These are phyloP conservation scores for Singerocomus inundabilis DNA, from an alignment of 1,284 basidiomycete species.

Conservation along the genomic window DNA sequence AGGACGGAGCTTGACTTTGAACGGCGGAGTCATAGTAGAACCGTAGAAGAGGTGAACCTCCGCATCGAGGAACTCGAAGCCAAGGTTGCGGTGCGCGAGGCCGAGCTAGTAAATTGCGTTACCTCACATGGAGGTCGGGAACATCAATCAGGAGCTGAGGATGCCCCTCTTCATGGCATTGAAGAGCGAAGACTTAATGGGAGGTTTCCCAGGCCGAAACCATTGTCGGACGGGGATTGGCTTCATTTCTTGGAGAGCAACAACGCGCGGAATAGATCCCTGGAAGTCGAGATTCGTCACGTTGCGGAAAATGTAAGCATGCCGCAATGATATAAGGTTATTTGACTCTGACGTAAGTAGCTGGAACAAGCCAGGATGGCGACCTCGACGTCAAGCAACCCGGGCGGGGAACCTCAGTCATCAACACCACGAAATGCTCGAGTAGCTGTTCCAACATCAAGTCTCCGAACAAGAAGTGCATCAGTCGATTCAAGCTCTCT, in stretches of 20 bases:
- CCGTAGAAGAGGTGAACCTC: conserved; percentile 40
- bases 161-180: background rate
- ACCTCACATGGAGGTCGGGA: conserved; percentile 4
- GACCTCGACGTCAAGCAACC: background rate
- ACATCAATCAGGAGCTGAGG: background rate
- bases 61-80: conserved; percentile 50
- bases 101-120: conserved; percentile 45
- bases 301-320: conserved; percentile 40
- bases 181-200: background rate
- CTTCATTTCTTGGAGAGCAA: conserved; percentile 41
- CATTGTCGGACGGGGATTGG: conserved; percentile 39
- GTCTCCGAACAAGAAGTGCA: conserved; percentile 23
- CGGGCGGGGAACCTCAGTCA: background rate
- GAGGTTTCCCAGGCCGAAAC: conserved; percentile 14
- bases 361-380: conserved; percentile 22
- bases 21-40: conserved; percentile 41
- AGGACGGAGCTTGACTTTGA: conserved; percentile 46
- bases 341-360: conserved; percentile 9
- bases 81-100: conserved; percentile 54
- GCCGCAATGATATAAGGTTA: background rate
- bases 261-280: conserved; percentile 39
- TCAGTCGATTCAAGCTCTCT: conserved; percentile 22
- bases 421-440: background rate
- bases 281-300: conserved; percentile 47
- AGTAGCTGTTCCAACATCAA: background rate